A percentile compares a stretch with the other conserved stretches of the same genome.
Evolutionary conservation across 306 rosid genomes (phyloP).

Genomic region (Prunus salicina): DNA sequence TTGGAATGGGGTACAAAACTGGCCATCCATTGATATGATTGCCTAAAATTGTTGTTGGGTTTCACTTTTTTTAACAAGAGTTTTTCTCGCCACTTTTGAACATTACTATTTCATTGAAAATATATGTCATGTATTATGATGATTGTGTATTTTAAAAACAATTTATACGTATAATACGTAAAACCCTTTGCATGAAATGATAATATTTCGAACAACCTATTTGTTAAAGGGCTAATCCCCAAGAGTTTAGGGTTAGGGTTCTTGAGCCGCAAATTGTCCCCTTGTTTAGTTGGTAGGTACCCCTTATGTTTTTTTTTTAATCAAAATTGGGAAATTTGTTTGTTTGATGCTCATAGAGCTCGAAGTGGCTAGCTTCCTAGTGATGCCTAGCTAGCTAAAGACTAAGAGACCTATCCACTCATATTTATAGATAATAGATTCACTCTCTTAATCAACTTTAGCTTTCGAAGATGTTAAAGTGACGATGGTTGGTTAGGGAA

Average conservation of each 20-base stretch:
- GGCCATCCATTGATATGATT: slow-evolving; percentile 41
- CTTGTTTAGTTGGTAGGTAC: background rate
- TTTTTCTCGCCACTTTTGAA: background rate
- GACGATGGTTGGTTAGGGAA: background rate
- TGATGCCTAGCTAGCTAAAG: background rate
- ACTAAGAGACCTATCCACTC: background rate
- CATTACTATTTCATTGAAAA: background rate
- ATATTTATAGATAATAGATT: background rate
- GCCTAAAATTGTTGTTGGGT: slow-evolving; percentile 34
- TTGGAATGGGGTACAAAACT: slow-evolving; percentile 58
- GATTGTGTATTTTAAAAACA: background rate
- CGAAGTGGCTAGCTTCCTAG: background rate
- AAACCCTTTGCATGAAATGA: background rate
- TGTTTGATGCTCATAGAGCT: background rate
- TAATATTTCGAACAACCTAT: background rate
- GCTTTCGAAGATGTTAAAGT: background rate
- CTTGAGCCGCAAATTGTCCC: slow-evolving; percentile 48
- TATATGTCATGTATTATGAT: background rate
- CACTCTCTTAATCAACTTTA: background rate
- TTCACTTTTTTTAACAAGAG: slow-evolving; percentile 6
- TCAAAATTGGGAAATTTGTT: background rate
- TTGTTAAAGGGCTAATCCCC: background rate
- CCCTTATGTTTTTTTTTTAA: background rate
- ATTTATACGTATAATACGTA: background rate
- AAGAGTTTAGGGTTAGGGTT: slow-evolving; percentile 34